Percentiles rank a stretch among this genome's conserved stretches.
Evolutionary conservation across 805 yeast species (phyloP).

Genomic region (Pichia deserticola): DNA sequence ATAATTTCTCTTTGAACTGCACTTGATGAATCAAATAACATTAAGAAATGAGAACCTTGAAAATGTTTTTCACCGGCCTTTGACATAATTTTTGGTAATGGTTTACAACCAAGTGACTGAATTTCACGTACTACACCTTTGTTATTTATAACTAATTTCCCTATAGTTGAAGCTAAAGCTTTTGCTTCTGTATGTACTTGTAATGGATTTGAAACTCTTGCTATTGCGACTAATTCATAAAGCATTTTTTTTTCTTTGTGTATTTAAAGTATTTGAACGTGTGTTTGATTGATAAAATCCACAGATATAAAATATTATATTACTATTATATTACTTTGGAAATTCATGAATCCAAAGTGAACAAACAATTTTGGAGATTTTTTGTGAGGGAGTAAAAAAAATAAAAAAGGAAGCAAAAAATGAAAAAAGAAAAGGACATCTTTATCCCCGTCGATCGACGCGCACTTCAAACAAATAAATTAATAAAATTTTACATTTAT

Average conservation of each 20-base stretch:
- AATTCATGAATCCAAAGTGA: background rate
- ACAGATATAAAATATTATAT: too few species aligned
- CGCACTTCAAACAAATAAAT: too few species aligned
- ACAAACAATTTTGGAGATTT: too few species aligned
- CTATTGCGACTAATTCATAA: slow-evolving; percentile 84
- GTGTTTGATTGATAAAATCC: background rate
- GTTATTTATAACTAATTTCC: slow-evolving; percentile 73
- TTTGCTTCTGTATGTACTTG: slow-evolving; percentile 53
- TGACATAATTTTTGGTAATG: slow-evolving; percentile 72
- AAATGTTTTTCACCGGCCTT: slow-evolving; percentile 86
- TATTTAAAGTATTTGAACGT: background rate
- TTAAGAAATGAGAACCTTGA: slow-evolving; percentile 80
- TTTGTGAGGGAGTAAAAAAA: too few species aligned
- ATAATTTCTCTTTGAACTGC: slow-evolving; percentile 80
- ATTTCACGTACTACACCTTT: slow-evolving; percentile 91
- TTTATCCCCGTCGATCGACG: too few species aligned
- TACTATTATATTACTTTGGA: too few species aligned
- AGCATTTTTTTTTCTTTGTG: slow-evolving; percentile 42
- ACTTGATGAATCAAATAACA: slow-evolving; percentile 81
- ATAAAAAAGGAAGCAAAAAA: too few species aligned
- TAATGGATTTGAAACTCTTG: slow-evolving; percentile 63
- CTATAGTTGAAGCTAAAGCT: slow-evolving; percentile 54
- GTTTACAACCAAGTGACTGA: slow-evolving; percentile 68
- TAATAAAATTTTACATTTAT: too few species aligned
- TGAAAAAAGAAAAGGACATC: too few species aligned